Evolutionary conservation across 1,284 basidiomycete genomes (phyloP), one percentile per base, ranked within the genome.

Genomic region (Malassezia arunalokei): DNA sequence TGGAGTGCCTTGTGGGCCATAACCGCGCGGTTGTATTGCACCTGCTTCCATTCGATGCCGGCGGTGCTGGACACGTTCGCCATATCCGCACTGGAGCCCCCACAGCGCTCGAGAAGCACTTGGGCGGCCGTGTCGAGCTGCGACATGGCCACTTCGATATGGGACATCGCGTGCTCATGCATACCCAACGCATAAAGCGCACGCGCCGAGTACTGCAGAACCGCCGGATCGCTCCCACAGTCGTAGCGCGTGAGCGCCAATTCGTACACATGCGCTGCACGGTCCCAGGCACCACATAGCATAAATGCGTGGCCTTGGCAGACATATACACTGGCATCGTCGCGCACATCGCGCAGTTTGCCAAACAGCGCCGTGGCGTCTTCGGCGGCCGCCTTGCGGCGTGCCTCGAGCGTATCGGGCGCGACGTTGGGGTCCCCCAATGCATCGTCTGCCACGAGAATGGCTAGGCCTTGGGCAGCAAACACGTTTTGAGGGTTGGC

Each of bases 291-390:
- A 27, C 65, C 65, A 51, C 64, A 62, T 50, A 60, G 55, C 66
- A 70, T 69, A n/a, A 68, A 62, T 29, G 65, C 65, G 48, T 73
- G 70, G 27, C 70, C 70, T 42, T 65, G 60, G 53, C 68, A 69
- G n/a, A 73, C 59, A 44, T 68, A 63, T 20, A 73, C 68, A 56
- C 67, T 70, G 15, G 59, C 64, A 38, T 69, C 68, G 43, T 70
- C 62, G 17, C 65, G 61, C 29, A 68, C 62, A 51, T 71, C 68
- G 54, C 67, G 64, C 45, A 72, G 58, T 54, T 65, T 69, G 48
- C 58, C 59, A 27, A 73, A 60, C 33, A 71, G 59, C 6, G 62
- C 58, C 20, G 71, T 46, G 5, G 66, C 66, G 28, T 69, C 67
- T 37, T 68, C 70, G 8, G 68, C 70, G 35, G 60, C 62, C 40